These are phyloP conservation scores for Sporothrix mexicana DNA, from an alignment of 2,329 filamentous ascomycete species.

Conservation along the genomic window DNA sequence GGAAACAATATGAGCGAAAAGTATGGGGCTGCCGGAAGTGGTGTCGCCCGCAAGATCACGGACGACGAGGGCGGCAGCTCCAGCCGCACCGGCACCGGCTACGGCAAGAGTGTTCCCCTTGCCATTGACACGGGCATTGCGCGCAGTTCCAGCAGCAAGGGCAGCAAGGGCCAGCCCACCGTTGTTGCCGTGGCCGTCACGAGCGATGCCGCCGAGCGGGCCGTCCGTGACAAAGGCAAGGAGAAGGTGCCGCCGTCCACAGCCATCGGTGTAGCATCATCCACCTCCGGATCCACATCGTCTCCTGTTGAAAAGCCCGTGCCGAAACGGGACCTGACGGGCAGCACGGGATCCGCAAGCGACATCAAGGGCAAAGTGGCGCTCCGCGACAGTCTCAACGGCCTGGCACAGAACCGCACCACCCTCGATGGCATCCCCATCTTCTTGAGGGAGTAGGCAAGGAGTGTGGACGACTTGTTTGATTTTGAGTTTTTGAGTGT, in stretches of 20 bases:
- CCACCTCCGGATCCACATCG: too few relatives aligned
- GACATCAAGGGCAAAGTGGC: constrained; percentile 31
- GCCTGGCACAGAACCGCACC: constrained; percentile 30
- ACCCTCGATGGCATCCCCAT: constrained; percentile 47
- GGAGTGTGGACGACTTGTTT: not conserved
- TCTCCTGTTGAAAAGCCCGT: not conserved
- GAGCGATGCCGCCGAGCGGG: constrained; percentile 7
- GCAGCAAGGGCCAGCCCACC: constrained; percentile 3
- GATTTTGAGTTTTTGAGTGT: not conserved
- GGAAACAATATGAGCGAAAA: constrained; percentile 21
- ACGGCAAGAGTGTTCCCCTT: constrained; percentile 5
- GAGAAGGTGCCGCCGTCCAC: not conserved
- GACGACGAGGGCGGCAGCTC: not conserved
- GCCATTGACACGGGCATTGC: constrained; percentile 1
- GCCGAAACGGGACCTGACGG: constrained; percentile 12
- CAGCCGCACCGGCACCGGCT: not conserved
- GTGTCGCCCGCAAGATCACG: not conserved
- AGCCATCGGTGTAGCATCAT: not conserved
- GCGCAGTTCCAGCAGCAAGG: not conserved
- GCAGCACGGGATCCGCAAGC: not conserved
- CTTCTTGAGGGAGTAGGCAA: constrained; percentile 48
- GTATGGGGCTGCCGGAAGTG: constrained; percentile 13
- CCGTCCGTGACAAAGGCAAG: constrained; percentile 10
- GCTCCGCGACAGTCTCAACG: constrained; percentile 34
- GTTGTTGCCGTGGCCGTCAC: constrained; percentile 20